Evolutionary conservation across 495 filamentous ascomycete genomes (phyloP), one percentile per base, ranked within the genome.

Genomic region (Penicillium bovifimosum): DNA sequence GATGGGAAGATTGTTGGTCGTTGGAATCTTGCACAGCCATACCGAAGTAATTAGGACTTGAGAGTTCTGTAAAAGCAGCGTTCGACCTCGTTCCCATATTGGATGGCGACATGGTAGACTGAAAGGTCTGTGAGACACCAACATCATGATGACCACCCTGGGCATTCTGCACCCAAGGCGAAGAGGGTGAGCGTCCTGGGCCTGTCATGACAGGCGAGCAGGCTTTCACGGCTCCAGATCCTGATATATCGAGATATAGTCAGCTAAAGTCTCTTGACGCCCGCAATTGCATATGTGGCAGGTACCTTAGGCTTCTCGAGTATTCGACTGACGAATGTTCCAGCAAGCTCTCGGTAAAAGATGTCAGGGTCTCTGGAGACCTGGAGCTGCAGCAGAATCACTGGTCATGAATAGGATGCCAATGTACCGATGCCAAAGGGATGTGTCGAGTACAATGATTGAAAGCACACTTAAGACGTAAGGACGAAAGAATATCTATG

Each of bases 31-130:
- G 86, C 46, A 87, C 70, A 27, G 76, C 71, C 41, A 93, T 76
- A 40, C 85, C 86, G 58, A 96, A 96, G 67, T 96, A 96, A 63
- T 86, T 89, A 16, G 88, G 86, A 62, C 86, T 89, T 16, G 85
- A 64, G 6, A 77, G 67, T 56, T 68, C 72, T 50, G 47, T 64
- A 64, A n/a, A 68, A 70, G 53, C 61, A 56, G 62, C 68, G 66
- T 35, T 72, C 59, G 52, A 71, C 57, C 51, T 70, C 63, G 51
- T 61, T 58, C 65, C 75, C 72, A 46, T 24, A 14, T 65, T 68
- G 68, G 69, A 72, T 66, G 60, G 71, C 72, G 71, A 73, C 57
- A 61, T 56, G 60, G 60, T 45, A 36, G 65, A 35, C 51, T 71
- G 62, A 41, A 59, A 64, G 13, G 60, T 27, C 14, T 63, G 54